Conservation (phyloP, 768 basidiomycete genomes). For the Gyrodon lividus region DNA sequence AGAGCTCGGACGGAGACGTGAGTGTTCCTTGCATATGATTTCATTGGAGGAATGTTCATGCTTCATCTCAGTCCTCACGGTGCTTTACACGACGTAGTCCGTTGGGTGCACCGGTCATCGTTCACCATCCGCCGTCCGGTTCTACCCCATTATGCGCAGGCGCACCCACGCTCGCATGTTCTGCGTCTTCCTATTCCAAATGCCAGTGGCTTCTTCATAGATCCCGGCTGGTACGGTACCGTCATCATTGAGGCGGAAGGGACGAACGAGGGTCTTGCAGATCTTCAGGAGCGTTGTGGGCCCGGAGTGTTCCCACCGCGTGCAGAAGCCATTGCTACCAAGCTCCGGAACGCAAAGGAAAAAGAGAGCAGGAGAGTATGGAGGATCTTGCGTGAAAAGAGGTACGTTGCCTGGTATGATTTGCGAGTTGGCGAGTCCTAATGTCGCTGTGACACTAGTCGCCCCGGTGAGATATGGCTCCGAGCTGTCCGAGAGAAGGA, state of each 20-base stretch:
- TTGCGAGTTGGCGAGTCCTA: constrained; percentile 56
- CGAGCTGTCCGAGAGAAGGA: constrained; percentile 67
- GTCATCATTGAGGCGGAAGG: constrained; percentile 85
- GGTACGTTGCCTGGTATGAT: constrained; percentile 41
- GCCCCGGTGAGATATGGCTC: constrained; percentile 29
- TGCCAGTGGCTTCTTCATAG: constrained; percentile 55
- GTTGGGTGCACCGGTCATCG: constrained; percentile 81
- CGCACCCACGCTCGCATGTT: constrained; percentile 26
- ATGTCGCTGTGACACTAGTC: constrained; percentile 38
- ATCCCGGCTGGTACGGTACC: constrained; percentile 80
- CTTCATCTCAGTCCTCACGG: constrained; percentile 64
- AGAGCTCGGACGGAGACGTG: constrained; percentile 78
- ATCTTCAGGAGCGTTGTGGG: constrained; percentile 73
- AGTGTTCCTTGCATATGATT: constrained; percentile 30
- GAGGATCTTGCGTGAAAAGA: constrained; percentile 74
- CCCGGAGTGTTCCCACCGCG: constrained; percentile 65
- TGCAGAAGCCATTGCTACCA: constrained; percentile 36
- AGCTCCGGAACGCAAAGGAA: constrained; percentile 37
- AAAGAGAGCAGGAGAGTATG: constrained; percentile 56
- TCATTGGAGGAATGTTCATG: constrained; percentile 6
- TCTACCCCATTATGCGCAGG: constrained; percentile 30
- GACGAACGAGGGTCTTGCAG: constrained; percentile 80
- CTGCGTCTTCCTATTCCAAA: constrained; percentile 51
- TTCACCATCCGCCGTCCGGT: constrained; percentile 61
- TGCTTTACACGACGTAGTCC: constrained; percentile 73